Conservation (phyloP, 257 asterid genomes). For the Nicotiana benthamiana region DNA sequence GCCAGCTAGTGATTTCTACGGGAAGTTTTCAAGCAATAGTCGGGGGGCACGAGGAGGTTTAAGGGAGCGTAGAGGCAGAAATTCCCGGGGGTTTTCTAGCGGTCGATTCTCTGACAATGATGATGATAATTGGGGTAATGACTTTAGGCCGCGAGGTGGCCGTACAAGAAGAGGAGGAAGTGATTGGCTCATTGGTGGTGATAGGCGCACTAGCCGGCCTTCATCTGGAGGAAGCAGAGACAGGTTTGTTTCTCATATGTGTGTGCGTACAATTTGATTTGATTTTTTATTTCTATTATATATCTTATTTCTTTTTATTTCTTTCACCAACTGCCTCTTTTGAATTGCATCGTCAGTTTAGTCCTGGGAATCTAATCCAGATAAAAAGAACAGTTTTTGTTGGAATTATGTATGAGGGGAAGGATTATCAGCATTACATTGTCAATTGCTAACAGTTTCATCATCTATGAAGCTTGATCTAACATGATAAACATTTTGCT, state of each 20-base stretch:
- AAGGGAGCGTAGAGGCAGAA: slow-evolving; percentile 48
- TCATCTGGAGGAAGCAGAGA: slow-evolving; percentile 64
- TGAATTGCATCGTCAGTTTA: not conserved
- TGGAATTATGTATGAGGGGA: not conserved
- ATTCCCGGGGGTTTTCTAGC: slow-evolving; percentile 52
- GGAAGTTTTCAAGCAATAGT: slow-evolving; percentile 64
- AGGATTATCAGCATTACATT: not conserved
- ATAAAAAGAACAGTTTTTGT: not conserved
- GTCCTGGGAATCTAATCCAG: not conserved
- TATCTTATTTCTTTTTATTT: not conserved
- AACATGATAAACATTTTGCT: not conserved
- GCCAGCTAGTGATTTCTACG: slow-evolving; percentile 70
- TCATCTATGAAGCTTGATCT: not conserved
- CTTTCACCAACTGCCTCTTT: not conserved
- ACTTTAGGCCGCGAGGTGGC: slow-evolving; percentile 35
- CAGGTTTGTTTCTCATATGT: slow-evolving; percentile 22
- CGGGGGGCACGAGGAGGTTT: slow-evolving; percentile 48
- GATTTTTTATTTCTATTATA: not conserved
- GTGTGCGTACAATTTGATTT: not conserved
- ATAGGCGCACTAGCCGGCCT: slow-evolving; percentile 42
- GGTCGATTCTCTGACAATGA: slow-evolving; percentile 27
- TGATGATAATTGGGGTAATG: slow-evolving; percentile 28
- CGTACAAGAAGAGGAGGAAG: slow-evolving; percentile 48
- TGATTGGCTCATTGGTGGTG: slow-evolving; percentile 73
- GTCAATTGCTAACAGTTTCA: not conserved